phyloP scores from a whole-genome alignment of 2,329 filamentous ascomycete genomes.

The Claviceps purpurea region DNA sequence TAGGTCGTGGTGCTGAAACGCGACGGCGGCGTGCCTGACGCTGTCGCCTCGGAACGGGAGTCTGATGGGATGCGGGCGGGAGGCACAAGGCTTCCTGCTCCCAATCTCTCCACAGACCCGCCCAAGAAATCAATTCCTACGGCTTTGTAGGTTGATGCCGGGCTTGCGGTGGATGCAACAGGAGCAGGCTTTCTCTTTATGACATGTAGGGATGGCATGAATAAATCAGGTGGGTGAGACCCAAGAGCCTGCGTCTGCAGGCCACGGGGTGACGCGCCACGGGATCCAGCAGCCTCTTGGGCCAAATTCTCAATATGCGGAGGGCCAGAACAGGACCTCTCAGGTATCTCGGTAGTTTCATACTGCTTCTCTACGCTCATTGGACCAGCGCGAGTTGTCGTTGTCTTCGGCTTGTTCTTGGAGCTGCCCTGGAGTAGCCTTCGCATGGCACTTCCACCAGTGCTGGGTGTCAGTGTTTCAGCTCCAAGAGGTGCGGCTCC shows the following conservation, averaged over 20 bases:
- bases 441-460: constrained; percentile 18
- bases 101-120: constrained; percentile 8
- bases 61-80: constrained; percentile 8
- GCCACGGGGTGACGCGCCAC: constrained; percentile 3
- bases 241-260: constrained; percentile 8
- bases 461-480: constrained; percentile 18
- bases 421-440: constrained; percentile 15
- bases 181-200: constrained; percentile 34
- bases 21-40: constrained; percentile 39
- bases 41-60: constrained; percentile 16
- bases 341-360: neutral
- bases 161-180: constrained; percentile 7
- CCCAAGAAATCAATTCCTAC: constrained; percentile 8
- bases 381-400: neutral
- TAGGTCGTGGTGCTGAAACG: constrained; percentile 53
- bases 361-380: neutral
- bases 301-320: constrained; percentile 16
- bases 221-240: constrained; percentile 10
- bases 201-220: constrained; percentile 20
- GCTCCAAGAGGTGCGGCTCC: constrained; percentile 12
- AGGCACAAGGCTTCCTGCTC: neutral
- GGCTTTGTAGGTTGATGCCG: neutral
- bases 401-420: constrained; percentile 3
- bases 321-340: constrained; percentile 21
- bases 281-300: constrained; percentile 8